Conservation (phyloP, 2,329 filamentous ascomycete species). For the Neospermospora avenae region DNA sequence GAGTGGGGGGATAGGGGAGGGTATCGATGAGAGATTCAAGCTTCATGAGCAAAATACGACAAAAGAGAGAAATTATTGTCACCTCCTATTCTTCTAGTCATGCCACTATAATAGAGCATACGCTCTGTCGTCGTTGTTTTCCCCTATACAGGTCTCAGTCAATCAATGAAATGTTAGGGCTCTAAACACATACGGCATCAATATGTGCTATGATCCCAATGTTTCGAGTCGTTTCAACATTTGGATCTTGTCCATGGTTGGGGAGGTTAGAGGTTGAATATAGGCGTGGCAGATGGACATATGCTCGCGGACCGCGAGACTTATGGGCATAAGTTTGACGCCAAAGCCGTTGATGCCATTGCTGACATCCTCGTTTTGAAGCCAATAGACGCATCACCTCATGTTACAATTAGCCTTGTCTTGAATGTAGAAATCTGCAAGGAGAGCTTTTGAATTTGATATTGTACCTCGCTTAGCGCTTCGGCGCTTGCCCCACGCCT, state of each 20-base stretch:
- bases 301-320: neutral
- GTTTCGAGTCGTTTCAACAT: constrained; percentile 67
- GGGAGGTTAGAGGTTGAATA: constrained; percentile 20
- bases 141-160: constrained; percentile 48
- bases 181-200: constrained; percentile 63
- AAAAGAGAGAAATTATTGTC: constrained; percentile 16
- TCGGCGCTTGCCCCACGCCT: constrained; percentile 16
- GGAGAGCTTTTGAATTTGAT: constrained; percentile 1
- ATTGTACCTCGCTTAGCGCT: constrained; percentile 20
- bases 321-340: constrained; percentile 1
- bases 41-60: neutral
- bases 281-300: constrained; percentile 12
- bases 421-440: neutral
- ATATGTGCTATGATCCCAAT: constrained; percentile 99
- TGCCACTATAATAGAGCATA: constrained; percentile 95
- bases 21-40: neutral
- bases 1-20: neutral
- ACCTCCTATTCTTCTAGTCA: constrained; percentile 79
- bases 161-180: neutral
- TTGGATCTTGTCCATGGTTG: constrained; percentile 22
- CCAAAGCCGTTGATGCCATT: constrained; percentile 28
- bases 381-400: constrained; percentile 31
- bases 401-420: neutral
- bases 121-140: constrained; percentile 99
- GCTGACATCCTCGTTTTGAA: constrained; percentile 24